Percentiles rank a stretch among this genome's conserved stretches.
phyloP scores from a whole-genome alignment of 108 stramenopile species.

The Skeletonema menzelii region DNA sequence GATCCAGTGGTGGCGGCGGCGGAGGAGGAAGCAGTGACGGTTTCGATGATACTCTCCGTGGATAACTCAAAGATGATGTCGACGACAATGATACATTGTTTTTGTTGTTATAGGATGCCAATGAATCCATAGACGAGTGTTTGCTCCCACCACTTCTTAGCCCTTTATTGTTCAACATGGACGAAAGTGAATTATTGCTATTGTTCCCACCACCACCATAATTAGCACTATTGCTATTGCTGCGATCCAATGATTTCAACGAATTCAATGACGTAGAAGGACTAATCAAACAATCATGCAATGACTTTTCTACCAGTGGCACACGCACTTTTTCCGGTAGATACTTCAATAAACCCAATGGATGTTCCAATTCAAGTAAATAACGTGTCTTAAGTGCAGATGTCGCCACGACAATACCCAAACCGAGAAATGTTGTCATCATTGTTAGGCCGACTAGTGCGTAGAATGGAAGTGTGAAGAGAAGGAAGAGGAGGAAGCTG shows the following conservation, averaged over 20 bases:
- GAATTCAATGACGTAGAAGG: slow-evolving; percentile 13
- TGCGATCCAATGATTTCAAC: neutral
- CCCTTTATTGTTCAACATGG: neutral
- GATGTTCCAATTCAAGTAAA: slow-evolving; percentile 11
- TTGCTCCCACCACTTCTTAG: neutral
- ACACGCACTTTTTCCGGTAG: neutral
- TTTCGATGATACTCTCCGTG: neutral
- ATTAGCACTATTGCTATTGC: no score
- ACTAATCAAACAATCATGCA: slow-evolving; percentile 13
- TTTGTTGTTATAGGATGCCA: neutral
- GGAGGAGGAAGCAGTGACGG: neutral
- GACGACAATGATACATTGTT: neutral
- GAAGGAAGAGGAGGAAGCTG: slow-evolving; percentile 14
- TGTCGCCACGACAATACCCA: slow-evolving; percentile 2
- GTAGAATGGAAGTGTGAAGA: slow-evolving; percentile 21
- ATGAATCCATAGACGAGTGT: neutral
- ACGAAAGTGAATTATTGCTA: neutral
- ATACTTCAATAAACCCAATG: slow-evolving; percentile 14
- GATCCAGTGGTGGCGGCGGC: neutral
- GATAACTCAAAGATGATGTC: neutral
- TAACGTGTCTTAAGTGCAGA: slow-evolving; percentile 10
- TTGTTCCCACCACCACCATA: neutral
- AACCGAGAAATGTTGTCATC: slow-evolving; percentile 8
- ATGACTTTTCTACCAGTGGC: neutral
- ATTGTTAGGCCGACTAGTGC: slow-evolving; percentile 20